Base-by-base conservation (phyloP, 805 yeast species). In the Ogataea parapolymorpha region DNA sequence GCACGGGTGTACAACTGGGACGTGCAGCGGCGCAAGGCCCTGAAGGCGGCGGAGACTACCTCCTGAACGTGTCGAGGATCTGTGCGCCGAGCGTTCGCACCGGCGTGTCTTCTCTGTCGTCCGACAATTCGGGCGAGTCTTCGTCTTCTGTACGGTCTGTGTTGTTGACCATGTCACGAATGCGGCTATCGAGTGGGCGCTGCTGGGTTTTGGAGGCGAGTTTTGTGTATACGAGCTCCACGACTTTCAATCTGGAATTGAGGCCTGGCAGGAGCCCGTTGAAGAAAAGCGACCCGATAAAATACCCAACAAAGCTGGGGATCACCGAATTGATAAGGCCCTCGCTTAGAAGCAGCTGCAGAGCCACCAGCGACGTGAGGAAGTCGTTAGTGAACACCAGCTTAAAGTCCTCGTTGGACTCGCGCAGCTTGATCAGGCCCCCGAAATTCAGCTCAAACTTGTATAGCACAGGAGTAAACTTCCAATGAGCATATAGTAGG, bases 1-100 rank as follows among this genome's bases (percentile, higher is more conserved):
- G 97, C 99, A 1, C 75, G 99, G 50, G 72, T 85, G 59, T 86
- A 85, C 59, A 86, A 86, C 55, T 85, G 91, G 90, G 95, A 85
- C 58, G 91, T 86, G 8, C 85, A 82, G 56, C 74, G 86, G 64
- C 77, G 90, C 62, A 82, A 68, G 63, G 67, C 53, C 56, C 34
- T 53, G 15, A 70, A 72, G 48, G 65, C 63, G 36, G 66, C 66
- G 9, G 67, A 39, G 70, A 17, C 34, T 32, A 53, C 39, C 56
- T 62, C 54, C 82, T 67, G 50, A 80, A 79, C 0, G 82, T 75
- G 56, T 79, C 82, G 17, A 80, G 58, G 40, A 81, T 70, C 51
- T 79, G 85, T 16, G 75, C 68, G 2, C 83, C 79, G 26, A 81
- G 60, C 0, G 85, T 77, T 37, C 86, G 61, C 10, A 71, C 76